Conservation (phyloP, 2,329 filamentous ascomycete genomes). For the Botryotinia calthae region DNA sequence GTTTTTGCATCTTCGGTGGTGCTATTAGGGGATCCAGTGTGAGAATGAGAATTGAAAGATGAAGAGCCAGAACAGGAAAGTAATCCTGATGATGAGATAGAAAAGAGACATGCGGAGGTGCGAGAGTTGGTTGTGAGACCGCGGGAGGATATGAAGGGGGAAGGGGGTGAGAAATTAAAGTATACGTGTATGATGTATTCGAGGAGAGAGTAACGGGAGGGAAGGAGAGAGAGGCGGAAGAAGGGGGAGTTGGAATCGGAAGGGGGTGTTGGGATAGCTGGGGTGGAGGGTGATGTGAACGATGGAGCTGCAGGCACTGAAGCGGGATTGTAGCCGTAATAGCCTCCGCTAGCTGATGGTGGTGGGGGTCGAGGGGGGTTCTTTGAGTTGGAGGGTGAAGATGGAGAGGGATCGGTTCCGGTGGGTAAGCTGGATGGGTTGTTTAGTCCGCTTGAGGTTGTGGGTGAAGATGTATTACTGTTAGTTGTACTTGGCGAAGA, state of each 20-base stretch:
- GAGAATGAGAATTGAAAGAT: not conserved
- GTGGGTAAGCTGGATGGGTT: not conserved
- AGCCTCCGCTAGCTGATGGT: not conserved
- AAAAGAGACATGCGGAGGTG: not conserved
- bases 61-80: not conserved
- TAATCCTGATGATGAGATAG: not conserved
- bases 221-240: slow-evolving; percentile 9
- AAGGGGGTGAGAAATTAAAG: not conserved
- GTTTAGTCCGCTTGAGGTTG: not conserved
- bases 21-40: too few species aligned
- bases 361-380: not conserved
- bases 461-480: not conserved
- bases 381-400: not conserved
- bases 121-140: not conserved
- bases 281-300: not conserved
- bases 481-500: not conserved
- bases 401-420: not conserved
- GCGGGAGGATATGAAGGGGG: not conserved
- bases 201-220: not conserved
- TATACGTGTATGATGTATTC: slow-evolving; percentile 3
- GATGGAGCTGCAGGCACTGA: not conserved
- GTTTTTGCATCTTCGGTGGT: too few species aligned
- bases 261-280: not conserved
- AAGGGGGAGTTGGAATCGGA: not conserved
- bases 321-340: not conserved